Evolutionary conservation across 805 yeast genomes (phyloP), one percentile per base, ranked within the genome.

Genomic region (Candida fluviatilis): DNA sequence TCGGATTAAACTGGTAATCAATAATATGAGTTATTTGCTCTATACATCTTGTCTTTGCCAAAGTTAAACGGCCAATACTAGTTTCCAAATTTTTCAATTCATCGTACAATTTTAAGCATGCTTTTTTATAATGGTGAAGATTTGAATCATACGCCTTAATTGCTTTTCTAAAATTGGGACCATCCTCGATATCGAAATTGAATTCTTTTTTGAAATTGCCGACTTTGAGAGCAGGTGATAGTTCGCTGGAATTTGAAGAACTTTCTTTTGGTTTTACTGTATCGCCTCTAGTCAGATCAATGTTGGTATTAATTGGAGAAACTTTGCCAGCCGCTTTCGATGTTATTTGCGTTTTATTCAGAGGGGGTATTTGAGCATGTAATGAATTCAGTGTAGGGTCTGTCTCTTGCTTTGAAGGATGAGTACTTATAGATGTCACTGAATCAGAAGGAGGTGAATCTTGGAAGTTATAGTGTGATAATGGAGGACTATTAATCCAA

Each of bases 101-200:
- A 5, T 67, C 71, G 7, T 51, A 52, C 7, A 67, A 39, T 8
- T 34, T 37, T 4, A 41, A 36, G 34, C 56, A 51, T 4, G 51
- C 47, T 24, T 51, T 54, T 30, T 52, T 58, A 38, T 63, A 57
- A 6, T 37, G 32, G 0, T 69, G 66, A 4, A 64, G 42, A 3
- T 47, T 43, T 11, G 49, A 40, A 42, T 68, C 73, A 40, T 63
- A 61, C n/a, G 45, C 48, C 5, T 44, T 45, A 29, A 69, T 51
- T 4, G 58, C 41, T 15, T 49, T 58, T 18, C 74, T 46, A 37
- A 68, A 67, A 35, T 66, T 70, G 4, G 74, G 74, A 0, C 74
- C 74, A 44, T 69, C 74, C 33, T 66, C 69, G 13, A 64, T 50
- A 26, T 51, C 55, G 39, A 66, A 66, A 24, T 45, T 53, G 40